Conservation (phyloP, 495 filamentous ascomycete genomes). For the Talaromyces stipitatus region DNA sequence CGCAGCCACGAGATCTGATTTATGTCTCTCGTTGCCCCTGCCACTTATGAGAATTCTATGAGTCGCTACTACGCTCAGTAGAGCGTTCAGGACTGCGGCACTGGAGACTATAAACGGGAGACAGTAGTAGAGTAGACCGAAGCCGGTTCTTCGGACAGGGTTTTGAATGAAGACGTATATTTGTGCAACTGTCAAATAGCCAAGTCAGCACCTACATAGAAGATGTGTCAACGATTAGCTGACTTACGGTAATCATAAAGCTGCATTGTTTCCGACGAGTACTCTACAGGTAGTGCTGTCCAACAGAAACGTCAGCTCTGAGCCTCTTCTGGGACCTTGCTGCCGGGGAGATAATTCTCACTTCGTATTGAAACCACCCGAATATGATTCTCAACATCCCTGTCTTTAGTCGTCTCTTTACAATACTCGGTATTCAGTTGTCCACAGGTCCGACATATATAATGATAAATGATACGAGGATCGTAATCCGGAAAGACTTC, state of each 20-base stretch:
- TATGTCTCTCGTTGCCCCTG: neutral
- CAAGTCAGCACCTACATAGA: neutral
- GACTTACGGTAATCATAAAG: neutral
- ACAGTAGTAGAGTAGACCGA: neutral
- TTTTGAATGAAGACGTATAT: conserved; percentile 1
- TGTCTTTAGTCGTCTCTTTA: neutral
- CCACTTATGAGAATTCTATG: neutral
- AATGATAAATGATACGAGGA: neutral
- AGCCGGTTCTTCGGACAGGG: neutral
- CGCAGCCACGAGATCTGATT: neutral
- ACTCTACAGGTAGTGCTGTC: neutral
- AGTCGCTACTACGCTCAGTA: neutral
- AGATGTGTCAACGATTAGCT: neutral
- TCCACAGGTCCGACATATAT: neutral
- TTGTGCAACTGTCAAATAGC: neutral
- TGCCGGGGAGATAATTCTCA: neutral
- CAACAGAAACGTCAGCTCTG: neutral
- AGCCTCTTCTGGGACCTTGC: neutral
- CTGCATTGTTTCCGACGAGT: neutral
- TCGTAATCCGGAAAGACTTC: neutral
- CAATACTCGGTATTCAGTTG: neutral
- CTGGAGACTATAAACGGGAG: neutral
- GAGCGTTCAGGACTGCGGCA: neutral
- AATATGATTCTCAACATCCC: neutral
- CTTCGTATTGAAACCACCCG: neutral